A percentile compares a stretch with the other conserved stretches of the same genome.
Conservation (phyloP, 202 grass and related monocot genomes). For the Zoysia matrella region DNA sequence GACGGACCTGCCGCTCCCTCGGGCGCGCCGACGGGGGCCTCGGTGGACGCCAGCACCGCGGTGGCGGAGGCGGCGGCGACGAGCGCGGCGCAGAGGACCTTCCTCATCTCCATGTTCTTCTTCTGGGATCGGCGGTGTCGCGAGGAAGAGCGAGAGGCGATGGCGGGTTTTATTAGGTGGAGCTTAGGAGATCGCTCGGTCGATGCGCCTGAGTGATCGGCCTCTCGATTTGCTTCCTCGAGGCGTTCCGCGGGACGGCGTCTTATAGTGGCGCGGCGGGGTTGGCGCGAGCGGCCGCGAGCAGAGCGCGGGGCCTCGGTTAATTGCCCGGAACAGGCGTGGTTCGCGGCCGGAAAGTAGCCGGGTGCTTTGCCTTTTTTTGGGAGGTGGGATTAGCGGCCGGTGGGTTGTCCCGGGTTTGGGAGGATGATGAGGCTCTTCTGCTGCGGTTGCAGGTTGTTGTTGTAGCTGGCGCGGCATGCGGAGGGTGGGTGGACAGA, state of each 20-base stretch:
- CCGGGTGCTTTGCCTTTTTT: not conserved
- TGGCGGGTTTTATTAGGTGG: conserved; percentile 39
- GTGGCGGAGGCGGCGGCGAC: conserved; percentile 64
- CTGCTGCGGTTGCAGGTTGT: not conserved
- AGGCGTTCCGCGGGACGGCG: not conserved
- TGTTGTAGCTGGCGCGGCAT: not conserved
- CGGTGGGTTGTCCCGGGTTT: not conserved
- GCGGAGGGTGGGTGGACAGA: not conserved
- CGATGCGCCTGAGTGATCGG: conserved; percentile 31
- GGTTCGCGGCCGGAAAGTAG: not conserved
- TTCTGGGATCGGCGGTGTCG: not conserved
- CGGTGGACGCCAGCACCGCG: conserved; percentile 51
- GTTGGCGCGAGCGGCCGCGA: conserved; percentile 31
- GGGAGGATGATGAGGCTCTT: not conserved
- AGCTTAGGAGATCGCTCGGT: conserved; percentile 26
- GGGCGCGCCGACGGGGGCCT: too few species aligned
- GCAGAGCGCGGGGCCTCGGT: conserved; percentile 29
- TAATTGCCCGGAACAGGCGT: conserved; percentile 25
- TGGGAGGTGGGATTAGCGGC: not conserved
- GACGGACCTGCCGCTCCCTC: too few species aligned
- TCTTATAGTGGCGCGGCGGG: conserved; percentile 17
- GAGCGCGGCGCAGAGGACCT: conserved; percentile 66
- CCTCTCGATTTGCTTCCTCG: conserved; percentile 39
- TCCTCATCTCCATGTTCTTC: conserved; percentile 81
- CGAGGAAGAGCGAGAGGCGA: not conserved